Conservation (phyloP, 257 asterid species). For the Striga asiatica region DNA sequence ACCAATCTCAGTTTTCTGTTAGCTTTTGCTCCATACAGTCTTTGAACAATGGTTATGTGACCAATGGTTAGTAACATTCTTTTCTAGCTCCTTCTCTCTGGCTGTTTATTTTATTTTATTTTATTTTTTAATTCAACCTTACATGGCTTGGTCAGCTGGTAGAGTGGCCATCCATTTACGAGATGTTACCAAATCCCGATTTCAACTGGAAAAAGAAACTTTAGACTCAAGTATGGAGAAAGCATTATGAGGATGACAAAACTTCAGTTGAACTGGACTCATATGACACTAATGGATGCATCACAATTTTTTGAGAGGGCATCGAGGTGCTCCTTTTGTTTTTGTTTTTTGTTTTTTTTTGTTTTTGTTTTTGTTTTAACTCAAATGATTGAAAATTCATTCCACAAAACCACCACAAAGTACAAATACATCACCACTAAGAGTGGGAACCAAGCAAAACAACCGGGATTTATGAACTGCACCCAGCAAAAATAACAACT, state of each 20-base stretch:
- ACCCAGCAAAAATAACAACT: too few relatives aligned
- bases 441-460: too few relatives aligned
- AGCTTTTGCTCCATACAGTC: too few relatives aligned
- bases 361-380: too few relatives aligned
- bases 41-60: not conserved
- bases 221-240: conserved; percentile 60
- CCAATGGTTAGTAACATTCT: not conserved
- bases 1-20: too few relatives aligned
- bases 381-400: too few relatives aligned
- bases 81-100: not conserved
- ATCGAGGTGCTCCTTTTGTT: too few relatives aligned
- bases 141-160: conserved; percentile 32
- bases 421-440: too few relatives aligned
- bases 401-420: too few relatives aligned
- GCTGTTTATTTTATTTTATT: not conserved
- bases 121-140: conserved; percentile 7
- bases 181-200: conserved; percentile 63
- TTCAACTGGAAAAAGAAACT: conserved; percentile 80
- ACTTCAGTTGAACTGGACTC: conserved; percentile 38
- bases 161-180: conserved; percentile 81
- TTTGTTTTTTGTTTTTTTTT: too few relatives aligned
- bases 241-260: conserved; percentile 38
- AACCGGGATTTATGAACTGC: too few relatives aligned
- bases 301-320: conserved; percentile 50
- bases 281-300: conserved; percentile 38